phyloP scores from a whole-genome alignment of 805 yeast species.

The Cephaloascus albidus region DNA sequence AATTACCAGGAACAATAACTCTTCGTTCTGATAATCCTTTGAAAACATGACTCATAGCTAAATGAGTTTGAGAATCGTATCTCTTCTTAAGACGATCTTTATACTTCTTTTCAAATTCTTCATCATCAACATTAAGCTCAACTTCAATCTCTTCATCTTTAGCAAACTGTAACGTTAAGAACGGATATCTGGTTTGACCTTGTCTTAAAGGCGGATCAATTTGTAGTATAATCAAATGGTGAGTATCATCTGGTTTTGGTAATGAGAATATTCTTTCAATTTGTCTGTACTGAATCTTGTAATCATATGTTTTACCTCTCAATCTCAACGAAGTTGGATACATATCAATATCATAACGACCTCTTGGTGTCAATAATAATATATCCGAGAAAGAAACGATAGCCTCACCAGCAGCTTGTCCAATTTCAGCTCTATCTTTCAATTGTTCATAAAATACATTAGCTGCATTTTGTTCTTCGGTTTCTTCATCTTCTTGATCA shows the following conservation, averaged over 20 bases:
- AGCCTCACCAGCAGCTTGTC: conserved; percentile 90
- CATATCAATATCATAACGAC: conserved; percentile 95
- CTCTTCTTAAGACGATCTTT: conserved; percentile 64
- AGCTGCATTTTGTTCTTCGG: conserved; percentile 57
- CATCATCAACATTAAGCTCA: conserved; percentile 77
- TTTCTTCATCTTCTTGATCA: conserved; percentile 14
- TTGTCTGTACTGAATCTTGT: conserved; percentile 84
- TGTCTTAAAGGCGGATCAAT: conserved; percentile 96
- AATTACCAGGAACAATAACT: conserved; percentile 77
- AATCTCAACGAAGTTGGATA: conserved; percentile 79
- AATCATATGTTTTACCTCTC: conserved; percentile 96
- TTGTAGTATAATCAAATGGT: conserved; percentile 80
- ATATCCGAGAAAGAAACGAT: conserved; percentile 89
- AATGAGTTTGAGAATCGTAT: conserved; percentile 78
- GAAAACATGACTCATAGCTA: conserved; percentile 80
- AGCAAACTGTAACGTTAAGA: conserved; percentile 80
- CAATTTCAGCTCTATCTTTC: conserved; percentile 89
- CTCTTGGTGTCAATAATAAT: conserved; percentile 93
- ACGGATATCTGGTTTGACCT: conserved; percentile 96
- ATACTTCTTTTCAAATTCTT: conserved; percentile 67
- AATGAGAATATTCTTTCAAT: conserved; percentile 84
- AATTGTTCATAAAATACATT: conserved; percentile 81
- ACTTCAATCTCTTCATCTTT: conserved; percentile 88
- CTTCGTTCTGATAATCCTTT: conserved; percentile 86
- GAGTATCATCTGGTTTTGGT: conserved; percentile 91